Evolutionary conservation across 2,329 filamentous ascomycete genomes (phyloP), one percentile per base, ranked within the genome.

Genomic region (Hypoxylon sp.): DNA sequence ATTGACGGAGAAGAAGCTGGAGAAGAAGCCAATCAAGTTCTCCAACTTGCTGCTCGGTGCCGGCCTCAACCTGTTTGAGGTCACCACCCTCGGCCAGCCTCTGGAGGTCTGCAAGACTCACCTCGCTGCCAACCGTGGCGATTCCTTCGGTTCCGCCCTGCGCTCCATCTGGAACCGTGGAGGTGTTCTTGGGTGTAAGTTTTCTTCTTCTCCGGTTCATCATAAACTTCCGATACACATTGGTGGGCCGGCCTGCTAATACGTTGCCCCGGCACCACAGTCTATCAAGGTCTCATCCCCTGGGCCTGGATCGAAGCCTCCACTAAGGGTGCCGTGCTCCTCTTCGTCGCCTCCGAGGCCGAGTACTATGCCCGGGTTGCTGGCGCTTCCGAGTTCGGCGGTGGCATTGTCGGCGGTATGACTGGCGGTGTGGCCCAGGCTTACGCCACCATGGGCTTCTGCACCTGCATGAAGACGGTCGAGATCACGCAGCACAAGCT

Each of bases 281-380:
- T 97, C 83, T 99, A 97, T 85, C 95, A 99, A 84, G 95, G 95
- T 78, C 90, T 99, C 71, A 98, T 99, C 77, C 95, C 95, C 65
- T 97, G 94, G 94, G 95, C 95, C 78, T 99, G 95, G 95, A 98
- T 99, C 81, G 95, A 99, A 86, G 95, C 95, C 75, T 98, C 94
- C 73, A 98, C 95, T 80, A 99, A 99, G 83, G 95, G 95, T 76
- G 95, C 95, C 71, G 95, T 99, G 70, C 90, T 99, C 73, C 91
- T 99, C 78, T 99, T 99, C 81, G 94, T 99, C 76, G 95, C 95
- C 68, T 96, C 94, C 71, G 95, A 99, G 81, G 94, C 92, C 79
- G 95, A 99, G 78, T 99, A 90, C 85, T 91, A 95, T 75, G 94
- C 93, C 70, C 91, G 90, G 73, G 81, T 83, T 67, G 85, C 88